Percentiles rank a stretch among this genome's conserved stretches.
Conservation (phyloP, 192 early-diverging fungal genomes). For the Coemansia sp. region DNA sequence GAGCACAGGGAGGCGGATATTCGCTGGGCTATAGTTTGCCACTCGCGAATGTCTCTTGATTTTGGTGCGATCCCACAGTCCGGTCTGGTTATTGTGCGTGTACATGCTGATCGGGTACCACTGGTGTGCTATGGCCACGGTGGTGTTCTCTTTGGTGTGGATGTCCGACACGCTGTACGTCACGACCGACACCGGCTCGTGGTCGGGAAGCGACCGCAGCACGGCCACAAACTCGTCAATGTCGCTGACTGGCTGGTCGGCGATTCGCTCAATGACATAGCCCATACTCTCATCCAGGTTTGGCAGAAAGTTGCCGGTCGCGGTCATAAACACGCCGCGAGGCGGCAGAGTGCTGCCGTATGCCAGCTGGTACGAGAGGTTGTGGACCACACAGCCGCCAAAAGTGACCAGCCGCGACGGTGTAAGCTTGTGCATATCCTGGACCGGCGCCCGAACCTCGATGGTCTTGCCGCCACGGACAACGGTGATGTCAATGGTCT, state of each 20-base stretch:
- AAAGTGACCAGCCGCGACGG: constrained; percentile 81
- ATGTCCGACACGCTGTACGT: constrained; percentile 21
- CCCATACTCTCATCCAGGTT: constrained; percentile 3
- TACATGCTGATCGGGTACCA: constrained; percentile 38
- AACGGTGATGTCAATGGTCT: constrained; percentile 53
- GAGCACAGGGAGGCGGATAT: constrained; percentile 20
- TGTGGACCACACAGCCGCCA: constrained; percentile 75
- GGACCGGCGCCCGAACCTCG: constrained; percentile 52
- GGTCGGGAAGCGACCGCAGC: constrained; percentile 60
- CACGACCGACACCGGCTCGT: constrained; percentile 15
- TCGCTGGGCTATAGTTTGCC: constrained; percentile 5
- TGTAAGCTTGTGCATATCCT: constrained; percentile 74
- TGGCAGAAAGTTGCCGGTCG: constrained; percentile 15
- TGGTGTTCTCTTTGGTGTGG: constrained; percentile 6
- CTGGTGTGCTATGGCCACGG: constrained; percentile 12
- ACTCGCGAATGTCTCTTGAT: constrained; percentile 13
- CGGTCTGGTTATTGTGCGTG: constrained; percentile 38
- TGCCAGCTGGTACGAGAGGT: constrained; percentile 75
- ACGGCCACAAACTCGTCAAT: constrained; percentile 64
- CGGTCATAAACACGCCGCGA: constrained; percentile 76
- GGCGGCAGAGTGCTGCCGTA: constrained; percentile 65
- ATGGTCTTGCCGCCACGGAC: constrained; percentile 54
- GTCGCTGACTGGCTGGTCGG: constrained; percentile 62
- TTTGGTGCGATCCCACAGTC: constrained; percentile 33
- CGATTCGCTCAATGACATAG: constrained; percentile 59